A percentile compares a stretch with the other conserved stretches of the same genome.
Conservation (phyloP, 2,329 filamentous ascomycete species). For the Fonsecaea multimorphosa region DNA sequence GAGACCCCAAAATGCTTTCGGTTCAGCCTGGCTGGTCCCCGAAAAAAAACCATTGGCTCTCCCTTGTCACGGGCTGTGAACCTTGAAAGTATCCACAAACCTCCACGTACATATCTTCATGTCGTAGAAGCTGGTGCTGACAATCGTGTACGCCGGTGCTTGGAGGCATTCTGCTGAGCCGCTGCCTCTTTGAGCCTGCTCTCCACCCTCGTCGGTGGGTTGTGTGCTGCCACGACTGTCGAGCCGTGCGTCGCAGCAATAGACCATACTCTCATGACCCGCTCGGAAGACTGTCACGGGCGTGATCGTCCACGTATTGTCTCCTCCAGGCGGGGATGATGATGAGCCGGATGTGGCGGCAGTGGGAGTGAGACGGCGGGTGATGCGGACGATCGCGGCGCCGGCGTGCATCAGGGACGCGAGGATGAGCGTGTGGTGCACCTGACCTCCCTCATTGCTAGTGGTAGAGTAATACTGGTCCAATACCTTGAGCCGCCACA, state of each 20-base stretch:
- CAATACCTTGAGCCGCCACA: slow-evolving; percentile 78
- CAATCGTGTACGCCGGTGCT: slow-evolving; percentile 40
- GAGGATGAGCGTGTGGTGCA: slow-evolving; percentile 61
- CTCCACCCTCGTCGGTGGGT: too few relatives aligned
- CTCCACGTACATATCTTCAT: slow-evolving; percentile 58
- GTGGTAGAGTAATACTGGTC: slow-evolving; percentile 28
- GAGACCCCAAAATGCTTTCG: neutral
- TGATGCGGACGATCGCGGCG: slow-evolving; percentile 65
- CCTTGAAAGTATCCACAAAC: slow-evolving; percentile 35
- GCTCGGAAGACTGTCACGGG: slow-evolving; percentile 77
- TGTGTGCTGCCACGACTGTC: slow-evolving; percentile 18
- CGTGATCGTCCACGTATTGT: slow-evolving; percentile 57
- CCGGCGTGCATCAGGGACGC: slow-evolving; percentile 96
- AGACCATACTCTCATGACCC: slow-evolving; percentile 88
- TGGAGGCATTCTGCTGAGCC: neutral
- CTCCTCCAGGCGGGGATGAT: slow-evolving; percentile 21
- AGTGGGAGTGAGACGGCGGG: slow-evolving; percentile 5
- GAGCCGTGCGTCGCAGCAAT: slow-evolving; percentile 68
- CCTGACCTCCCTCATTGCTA: neutral
- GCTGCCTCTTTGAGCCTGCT: neutral
- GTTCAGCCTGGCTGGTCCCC: neutral
- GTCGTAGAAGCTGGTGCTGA: slow-evolving; percentile 63
- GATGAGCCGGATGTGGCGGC: slow-evolving; percentile 15
- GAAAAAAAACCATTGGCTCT: neutral
- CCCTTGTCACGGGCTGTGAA: slow-evolving; percentile 22